phyloP scores from a whole-genome alignment of 2,329 filamentous ascomycete genomes.

The Acarospora socialis region DNA sequence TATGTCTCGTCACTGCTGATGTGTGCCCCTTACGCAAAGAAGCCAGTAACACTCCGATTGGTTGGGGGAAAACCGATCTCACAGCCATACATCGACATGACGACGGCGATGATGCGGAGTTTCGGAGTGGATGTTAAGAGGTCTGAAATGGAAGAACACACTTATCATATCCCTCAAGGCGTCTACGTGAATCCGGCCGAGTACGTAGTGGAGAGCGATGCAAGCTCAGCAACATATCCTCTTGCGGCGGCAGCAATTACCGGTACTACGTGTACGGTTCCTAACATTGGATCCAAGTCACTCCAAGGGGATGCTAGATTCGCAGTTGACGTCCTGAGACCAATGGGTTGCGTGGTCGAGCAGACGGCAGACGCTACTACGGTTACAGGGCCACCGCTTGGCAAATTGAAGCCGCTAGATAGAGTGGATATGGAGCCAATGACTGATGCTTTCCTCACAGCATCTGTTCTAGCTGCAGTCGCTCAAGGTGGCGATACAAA shows the following conservation, averaged over 20 bases:
- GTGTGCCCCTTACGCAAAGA: conserved; percentile 92
- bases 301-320: conserved; percentile 92
- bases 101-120: conserved; percentile 87
- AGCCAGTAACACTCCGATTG: conserved; percentile 75
- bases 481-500: conserved; percentile 49
- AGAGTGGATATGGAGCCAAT: conserved; percentile 98
- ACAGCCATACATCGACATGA: conserved; percentile 97
- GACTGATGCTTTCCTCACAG: conserved; percentile 96
- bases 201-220: conserved; percentile 91
- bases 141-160: conserved; percentile 67
- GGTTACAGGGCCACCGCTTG: conserved; percentile 70
- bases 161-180: conserved; percentile 83
- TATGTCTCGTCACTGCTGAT: conserved; percentile 95
- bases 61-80: conserved; percentile 97
- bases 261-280: conserved; percentile 86
- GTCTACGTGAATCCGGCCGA: conserved; percentile 69
- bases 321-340: conserved; percentile 72
- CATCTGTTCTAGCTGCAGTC: conserved; percentile 82
- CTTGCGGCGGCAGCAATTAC: conserved; percentile 89
- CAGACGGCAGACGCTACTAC: conserved; percentile 80
- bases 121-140: conserved; percentile 73
- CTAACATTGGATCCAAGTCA: conserved; percentile 86
- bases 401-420: conserved; percentile 57
- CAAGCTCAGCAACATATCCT: conserved; percentile 93
- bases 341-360: conserved; percentile 86